Base-by-base conservation (phyloP, 2,329 filamentous ascomycete species). In the Cladosporium velox region DNA sequence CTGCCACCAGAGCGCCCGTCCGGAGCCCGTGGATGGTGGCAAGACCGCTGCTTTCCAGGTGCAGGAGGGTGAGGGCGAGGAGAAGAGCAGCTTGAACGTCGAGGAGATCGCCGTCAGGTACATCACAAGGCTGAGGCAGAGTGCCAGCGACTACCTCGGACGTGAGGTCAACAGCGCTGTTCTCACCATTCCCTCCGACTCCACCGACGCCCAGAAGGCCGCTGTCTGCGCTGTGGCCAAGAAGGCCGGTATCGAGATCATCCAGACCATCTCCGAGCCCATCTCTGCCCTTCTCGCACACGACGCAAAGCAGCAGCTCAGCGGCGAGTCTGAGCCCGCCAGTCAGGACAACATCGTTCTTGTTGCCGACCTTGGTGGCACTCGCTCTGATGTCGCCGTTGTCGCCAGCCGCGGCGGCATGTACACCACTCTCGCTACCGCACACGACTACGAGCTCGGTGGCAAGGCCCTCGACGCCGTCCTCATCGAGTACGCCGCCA, bases 121-220 rank as follows among this genome's bases (percentile, higher is more conserved):
- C 80, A 83, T 99, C 70, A 88, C 88, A 74, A 90, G 93, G 69
- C 86, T 99, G 71, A 88, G 90, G 72, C 84, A 87, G 75, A 93
- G 93, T 66, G 95, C 95, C 65, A 90, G 92, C 35, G 93, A 97
- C 78, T 99, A 92, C 81, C 86, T 97, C 59, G 95, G 95, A 78
- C 96, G 94, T 84, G 87, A 89, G 74, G 92, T 99, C 76, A 97
- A 92, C 69, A 92, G 93, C n/a, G 93, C 93, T 65, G 95, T 98
- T 75, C 88, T 99, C 77, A 92, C 94, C 49, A 88, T 98, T 18
- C 95, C 95, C 59, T 97, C 94, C 75, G 93, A 98, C 85, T 97
- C 96, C 83, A 86, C 84, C 73, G 92, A 97, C 69, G 88, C 89
- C 75, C 94, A 98, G 83, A 92, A 92, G 76, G 87, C 89, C 70